Evolutionary conservation across 2,329 filamentous ascomycete genomes (phyloP), one percentile per base, ranked within the genome.

Genomic region (Talaromyces amestolkiae): DNA sequence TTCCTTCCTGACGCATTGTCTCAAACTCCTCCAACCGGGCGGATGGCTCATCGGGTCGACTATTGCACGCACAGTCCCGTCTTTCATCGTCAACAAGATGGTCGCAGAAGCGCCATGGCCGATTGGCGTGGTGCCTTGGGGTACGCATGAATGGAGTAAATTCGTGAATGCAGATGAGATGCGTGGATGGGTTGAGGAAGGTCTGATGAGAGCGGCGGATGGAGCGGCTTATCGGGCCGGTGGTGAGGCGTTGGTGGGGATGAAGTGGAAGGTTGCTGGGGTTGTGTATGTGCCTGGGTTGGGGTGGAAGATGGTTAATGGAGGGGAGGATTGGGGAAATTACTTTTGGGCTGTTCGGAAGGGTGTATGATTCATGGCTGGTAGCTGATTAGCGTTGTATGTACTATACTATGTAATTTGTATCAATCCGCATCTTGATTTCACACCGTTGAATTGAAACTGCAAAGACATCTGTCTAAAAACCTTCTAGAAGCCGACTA

Each of bases 81-180:
- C 91, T 70, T 99, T 92, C 89, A 78, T 97, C 56, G 93, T 94
- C 13, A 99, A 96, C 2, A 97, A 97, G 73, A 81, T 98, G 27
- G 84, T 97, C 68, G 95, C 95, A 0, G 95, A 99, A 80, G 91
- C 79, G 75, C 97, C 65, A 72, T 96, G 75, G 78, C 74, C 80
- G 3, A 75, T 82, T 43, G 84, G 91, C 5, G 92, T 98, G 67
- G 95, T 99, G 65, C 95, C 95, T 10, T 87, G 86, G 69, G 95
- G 95, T 1, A 99, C 95, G 56, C 95, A 99, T 79, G 93, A 97
- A 77, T 99, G 95, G 95, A 84, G 84, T 68, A 96, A 98, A 81
- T 99, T 98, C 79, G 89, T 99, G 70, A 95, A 97, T 74, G 91
- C 91, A 69, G 82, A 86, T 15, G 94, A 98, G 83, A 77, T 79